phyloP scores from a whole-genome alignment of 139 green algal genomes.

The Bryopsis sp. region DNA sequence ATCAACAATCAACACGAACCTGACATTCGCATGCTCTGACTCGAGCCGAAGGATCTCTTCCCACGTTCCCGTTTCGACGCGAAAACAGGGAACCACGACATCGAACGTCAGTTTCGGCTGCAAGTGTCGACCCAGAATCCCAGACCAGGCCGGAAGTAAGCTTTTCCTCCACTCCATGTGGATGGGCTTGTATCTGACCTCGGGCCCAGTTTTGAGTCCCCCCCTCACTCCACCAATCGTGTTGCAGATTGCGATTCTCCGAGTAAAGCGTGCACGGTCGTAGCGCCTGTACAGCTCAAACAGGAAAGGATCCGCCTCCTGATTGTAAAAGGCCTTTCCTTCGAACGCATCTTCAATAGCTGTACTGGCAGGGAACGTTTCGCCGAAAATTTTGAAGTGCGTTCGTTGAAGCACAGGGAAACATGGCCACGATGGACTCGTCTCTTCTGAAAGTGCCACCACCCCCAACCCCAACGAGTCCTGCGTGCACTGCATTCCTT shows the following conservation, averaged over 20 bases:
- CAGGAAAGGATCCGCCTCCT: conserved; percentile 30
- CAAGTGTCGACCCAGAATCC: neutral
- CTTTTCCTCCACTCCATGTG: neutral
- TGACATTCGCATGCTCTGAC: conserved; percentile 11
- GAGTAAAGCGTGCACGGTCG: conserved; percentile 22
- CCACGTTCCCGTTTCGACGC: conserved; percentile 11
- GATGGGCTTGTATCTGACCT: neutral
- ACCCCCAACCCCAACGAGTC: conserved; percentile 14
- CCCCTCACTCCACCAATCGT: neutral
- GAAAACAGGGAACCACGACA: neutral
- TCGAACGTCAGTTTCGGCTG: neutral
- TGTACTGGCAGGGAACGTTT: conserved; percentile 26
- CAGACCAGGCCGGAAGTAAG: neutral
- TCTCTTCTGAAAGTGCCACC: conserved; percentile 15
- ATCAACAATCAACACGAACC: conserved; percentile 4
- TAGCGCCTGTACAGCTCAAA: conserved; percentile 26
- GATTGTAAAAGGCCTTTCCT: conserved; percentile 20
- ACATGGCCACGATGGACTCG: conserved; percentile 15
- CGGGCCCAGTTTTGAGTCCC: neutral
- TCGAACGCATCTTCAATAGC: no score
- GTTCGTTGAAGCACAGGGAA: conserved; percentile 24
- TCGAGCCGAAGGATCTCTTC: conserved; percentile 16
- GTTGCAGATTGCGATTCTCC: conserved; percentile 23
- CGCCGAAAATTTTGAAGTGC: conserved; percentile 23
- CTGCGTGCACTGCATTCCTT: neutral